Conservation (phyloP, 2,329 filamentous ascomycete genomes). For the Phaeophleospora eucalypticola region DNA sequence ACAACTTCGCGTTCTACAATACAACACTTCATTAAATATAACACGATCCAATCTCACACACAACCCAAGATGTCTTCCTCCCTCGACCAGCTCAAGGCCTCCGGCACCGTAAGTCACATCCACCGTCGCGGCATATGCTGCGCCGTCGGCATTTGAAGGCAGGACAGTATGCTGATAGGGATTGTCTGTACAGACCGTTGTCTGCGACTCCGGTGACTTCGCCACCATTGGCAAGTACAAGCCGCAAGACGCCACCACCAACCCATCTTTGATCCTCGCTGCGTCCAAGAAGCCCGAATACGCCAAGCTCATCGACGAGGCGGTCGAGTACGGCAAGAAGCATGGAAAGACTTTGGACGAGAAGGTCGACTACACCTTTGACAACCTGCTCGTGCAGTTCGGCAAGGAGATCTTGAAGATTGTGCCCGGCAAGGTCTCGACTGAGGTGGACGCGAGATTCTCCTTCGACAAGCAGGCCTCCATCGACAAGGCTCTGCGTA, state of each 20-base stretch:
- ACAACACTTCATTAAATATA: not conserved
- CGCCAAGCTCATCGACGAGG: slow-evolving; percentile 26
- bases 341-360: slow-evolving; percentile 64
- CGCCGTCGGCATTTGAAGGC: slow-evolving; percentile 16
- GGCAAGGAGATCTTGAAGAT: slow-evolving; percentile 96
- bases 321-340: slow-evolving; percentile 76
- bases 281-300: slow-evolving; percentile 66
- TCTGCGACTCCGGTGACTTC: slow-evolving; percentile 86
- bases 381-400: slow-evolving; percentile 94
- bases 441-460: slow-evolving; percentile 92
- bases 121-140: not conserved
- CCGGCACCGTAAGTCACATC: slow-evolving; percentile 76
- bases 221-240: slow-evolving; percentile 98
- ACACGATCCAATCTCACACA: not conserved
- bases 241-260: slow-evolving; percentile 99
- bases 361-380: slow-evolving; percentile 85
- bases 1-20: not conserved
- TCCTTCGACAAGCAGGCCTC: slow-evolving; percentile 93
- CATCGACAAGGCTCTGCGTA: slow-evolving; percentile 91
- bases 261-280: slow-evolving; percentile 96
- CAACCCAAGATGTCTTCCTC: slow-evolving; percentile 67
- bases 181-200: slow-evolving; percentile 64
- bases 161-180: slow-evolving; percentile 16
- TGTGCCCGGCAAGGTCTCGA: slow-evolving; percentile 97
- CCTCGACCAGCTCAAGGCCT: slow-evolving; percentile 94